These are phyloP conservation scores for Kitagawia praeruptora DNA, from an alignment of 129 eudicot species.

Conservation along the genomic window DNA sequence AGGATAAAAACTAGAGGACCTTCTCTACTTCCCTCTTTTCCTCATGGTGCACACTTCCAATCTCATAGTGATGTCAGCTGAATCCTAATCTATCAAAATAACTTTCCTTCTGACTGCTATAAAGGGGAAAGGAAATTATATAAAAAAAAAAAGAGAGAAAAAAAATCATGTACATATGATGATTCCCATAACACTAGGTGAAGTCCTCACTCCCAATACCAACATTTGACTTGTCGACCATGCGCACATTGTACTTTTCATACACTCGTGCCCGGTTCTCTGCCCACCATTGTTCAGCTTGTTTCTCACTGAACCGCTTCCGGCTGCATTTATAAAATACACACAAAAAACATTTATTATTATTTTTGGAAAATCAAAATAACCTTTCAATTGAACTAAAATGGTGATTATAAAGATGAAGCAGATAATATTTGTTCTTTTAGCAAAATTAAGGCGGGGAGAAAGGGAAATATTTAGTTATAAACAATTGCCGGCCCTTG, in stretches of 20 bases:
- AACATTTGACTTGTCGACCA: conserved; percentile 70
- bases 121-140: neutral
- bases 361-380: neutral
- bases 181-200: conserved; percentile 22
- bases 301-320: conserved; percentile 83
- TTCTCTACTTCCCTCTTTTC: conserved; percentile 24
- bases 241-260: conserved; percentile 73
- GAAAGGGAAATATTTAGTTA: neutral
- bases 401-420: neutral
- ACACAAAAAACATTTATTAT: neutral
- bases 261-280: conserved; percentile 85
- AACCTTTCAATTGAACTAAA: neutral
- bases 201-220: conserved; percentile 69
- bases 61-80: conserved; percentile 28
- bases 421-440: neutral
- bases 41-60: conserved; percentile 21
- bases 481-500: neutral
- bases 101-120: conserved; percentile 28
- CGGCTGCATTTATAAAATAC: conserved; percentile 50
- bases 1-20: conserved; percentile 19
- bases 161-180: conserved; percentile 34
- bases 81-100: conserved; percentile 29
- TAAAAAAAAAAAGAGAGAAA: conserved; percentile 3
- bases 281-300: conserved; percentile 99
- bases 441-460: neutral